These are phyloP conservation scores for Verticillium zaregamsianum DNA, from an alignment of 2,329 filamentous ascomycete genomes.

Conservation along the genomic window DNA sequence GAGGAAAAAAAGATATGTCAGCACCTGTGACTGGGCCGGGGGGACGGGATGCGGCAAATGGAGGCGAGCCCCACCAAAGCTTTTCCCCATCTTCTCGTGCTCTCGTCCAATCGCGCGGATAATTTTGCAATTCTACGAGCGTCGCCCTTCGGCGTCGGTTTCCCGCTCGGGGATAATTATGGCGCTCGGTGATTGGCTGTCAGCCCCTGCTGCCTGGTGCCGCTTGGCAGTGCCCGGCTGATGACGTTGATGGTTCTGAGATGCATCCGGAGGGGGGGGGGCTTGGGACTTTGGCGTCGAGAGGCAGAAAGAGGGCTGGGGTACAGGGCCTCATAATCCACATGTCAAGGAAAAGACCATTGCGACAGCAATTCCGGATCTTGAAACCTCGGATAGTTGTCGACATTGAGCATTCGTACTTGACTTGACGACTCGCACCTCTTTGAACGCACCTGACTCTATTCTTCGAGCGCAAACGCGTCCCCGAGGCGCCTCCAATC, in stretches of 20 bases:
- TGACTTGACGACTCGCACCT: not conserved
- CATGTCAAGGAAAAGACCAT: too few relatives aligned
- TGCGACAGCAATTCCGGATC: too few relatives aligned
- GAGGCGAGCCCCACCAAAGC: not conserved
- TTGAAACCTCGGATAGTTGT: too few relatives aligned
- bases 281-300: too few relatives aligned
- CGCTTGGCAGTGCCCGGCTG: not conserved
- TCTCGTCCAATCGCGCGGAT: not conserved
- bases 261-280: too few relatives aligned
- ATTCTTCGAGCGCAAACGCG: not conserved
- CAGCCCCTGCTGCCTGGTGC: conserved; percentile 7
- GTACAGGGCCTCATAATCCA: too few relatives aligned
- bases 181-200: conserved; percentile 24
- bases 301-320: too few relatives aligned
- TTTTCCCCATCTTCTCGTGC: not conserved
- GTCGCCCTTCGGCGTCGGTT: conserved; percentile 21
- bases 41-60: not conserved
- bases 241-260: not conserved
- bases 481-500: not conserved
- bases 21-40: not conserved
- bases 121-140: not conserved
- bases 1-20: conserved; percentile 1
- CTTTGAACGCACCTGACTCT: not conserved
- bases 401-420: not conserved
- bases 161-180: conserved; percentile 30